A percentile compares a stretch with the other conserved stretches of the same genome.
Conservation (phyloP, 805 yeast species). For the Tetrapisispora namnaoensis region DNA sequence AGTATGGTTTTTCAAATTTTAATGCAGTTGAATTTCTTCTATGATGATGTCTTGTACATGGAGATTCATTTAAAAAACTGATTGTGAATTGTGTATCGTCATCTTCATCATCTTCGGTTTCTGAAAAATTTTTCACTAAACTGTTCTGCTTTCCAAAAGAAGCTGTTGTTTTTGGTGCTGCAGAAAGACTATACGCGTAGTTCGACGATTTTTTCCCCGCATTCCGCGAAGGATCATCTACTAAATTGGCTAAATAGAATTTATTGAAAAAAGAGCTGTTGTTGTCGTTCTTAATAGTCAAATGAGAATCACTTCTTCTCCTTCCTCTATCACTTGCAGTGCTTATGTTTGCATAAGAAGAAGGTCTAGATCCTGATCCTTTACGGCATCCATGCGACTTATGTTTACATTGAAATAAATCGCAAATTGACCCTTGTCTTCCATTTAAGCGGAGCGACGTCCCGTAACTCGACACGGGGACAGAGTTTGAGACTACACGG, state of each 20-base stretch:
- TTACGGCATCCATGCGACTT: not conserved
- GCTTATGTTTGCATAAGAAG: not conserved
- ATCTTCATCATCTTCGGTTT: not conserved
- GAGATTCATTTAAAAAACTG: slow-evolving; percentile 6
- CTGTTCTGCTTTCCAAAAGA: not conserved
- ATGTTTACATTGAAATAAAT: slow-evolving; percentile 1
- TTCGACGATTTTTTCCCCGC: not conserved
- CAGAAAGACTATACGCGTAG: not conserved
- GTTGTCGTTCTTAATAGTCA: not conserved
- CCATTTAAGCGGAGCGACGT: not conserved
- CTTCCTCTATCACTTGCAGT: not conserved
- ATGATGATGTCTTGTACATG: slow-evolving; percentile 27
- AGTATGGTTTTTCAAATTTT: slow-evolving; percentile 18
- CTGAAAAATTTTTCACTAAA: not conserved
- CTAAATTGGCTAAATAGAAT: not conserved
- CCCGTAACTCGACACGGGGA: not conserved
- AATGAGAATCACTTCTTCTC: slow-evolving; percentile 2
- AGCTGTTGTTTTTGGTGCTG: not conserved
- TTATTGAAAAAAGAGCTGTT: not conserved
- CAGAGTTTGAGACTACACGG: not conserved
- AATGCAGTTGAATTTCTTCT: slow-evolving; percentile 24
- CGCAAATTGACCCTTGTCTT: not conserved
- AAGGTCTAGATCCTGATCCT: not conserved
- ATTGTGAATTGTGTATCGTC: not conserved
- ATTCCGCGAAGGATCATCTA: not conserved